Conservation (phyloP, 176 grass and related monocot species). For the Carex cristatella region DNA sequence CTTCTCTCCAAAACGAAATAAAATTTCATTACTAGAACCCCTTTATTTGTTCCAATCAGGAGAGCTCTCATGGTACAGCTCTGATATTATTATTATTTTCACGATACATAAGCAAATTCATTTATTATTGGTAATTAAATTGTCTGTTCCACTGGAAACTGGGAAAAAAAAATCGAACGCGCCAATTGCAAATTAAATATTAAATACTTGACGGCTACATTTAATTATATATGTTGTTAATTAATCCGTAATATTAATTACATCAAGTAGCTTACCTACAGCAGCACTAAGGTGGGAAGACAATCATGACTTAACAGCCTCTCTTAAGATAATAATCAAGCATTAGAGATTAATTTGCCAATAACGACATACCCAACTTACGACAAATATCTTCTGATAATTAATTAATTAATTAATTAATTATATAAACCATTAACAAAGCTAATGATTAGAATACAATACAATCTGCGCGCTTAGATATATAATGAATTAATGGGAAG, state of each 20-base stretch:
- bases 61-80: too few relatives aligned
- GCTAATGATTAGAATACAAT: not conserved
- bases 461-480: not conserved
- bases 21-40: too few relatives aligned
- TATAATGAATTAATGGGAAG: not conserved
- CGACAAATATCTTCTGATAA: not conserved
- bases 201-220: not conserved
- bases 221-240: not conserved
- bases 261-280: not conserved
- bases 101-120: too few relatives aligned
- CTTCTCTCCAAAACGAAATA: too few relatives aligned
- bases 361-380: not conserved
- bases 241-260: not conserved
- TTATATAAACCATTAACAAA: not conserved
- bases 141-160: too few relatives aligned
- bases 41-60: too few relatives aligned
- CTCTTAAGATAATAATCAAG: too few relatives aligned
- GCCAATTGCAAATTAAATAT: too few relatives aligned
- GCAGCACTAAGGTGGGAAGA: not conserved
- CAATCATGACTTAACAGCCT: not conserved
- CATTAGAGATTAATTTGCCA: not conserved
- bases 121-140: too few relatives aligned
- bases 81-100: too few relatives aligned
- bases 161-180: too few relatives aligned
- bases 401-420: not conserved